These are phyloP conservation scores for Wickerhamiella sergipiensis DNA, from an alignment of 805 yeast species.

Conservation along the genomic window DNA sequence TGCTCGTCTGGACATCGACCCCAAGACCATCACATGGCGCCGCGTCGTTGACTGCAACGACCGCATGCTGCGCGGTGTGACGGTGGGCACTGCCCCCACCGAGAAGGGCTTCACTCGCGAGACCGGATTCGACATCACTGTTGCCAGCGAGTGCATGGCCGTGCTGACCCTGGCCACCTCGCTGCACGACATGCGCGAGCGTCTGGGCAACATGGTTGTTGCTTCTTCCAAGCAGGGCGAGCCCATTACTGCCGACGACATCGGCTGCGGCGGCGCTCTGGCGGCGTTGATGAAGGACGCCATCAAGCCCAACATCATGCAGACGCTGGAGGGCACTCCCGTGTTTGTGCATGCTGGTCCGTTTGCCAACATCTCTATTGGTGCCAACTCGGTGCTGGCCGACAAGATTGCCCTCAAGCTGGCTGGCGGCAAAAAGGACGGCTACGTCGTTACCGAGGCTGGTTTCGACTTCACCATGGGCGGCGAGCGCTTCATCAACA, in stretches of 20 bases:
- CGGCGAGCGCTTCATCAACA: slow-evolving; percentile 92
- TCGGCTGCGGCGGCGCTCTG: slow-evolving; percentile 91
- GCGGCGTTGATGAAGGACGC: slow-evolving; percentile 93
- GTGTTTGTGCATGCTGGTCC: slow-evolving; percentile 98
- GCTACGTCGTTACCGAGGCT: slow-evolving; percentile 93
- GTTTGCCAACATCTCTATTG: slow-evolving; percentile 92
- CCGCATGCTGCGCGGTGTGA: slow-evolving; percentile 75
- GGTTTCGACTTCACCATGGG: slow-evolving; percentile 99
- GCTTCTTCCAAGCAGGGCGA: slow-evolving; percentile 63
- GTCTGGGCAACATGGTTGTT: slow-evolving; percentile 82
- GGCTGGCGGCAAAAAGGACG: slow-evolving; percentile 52
- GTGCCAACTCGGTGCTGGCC: slow-evolving; percentile 89
- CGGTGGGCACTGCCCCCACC: slow-evolving; percentile 84
- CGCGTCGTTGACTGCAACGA: slow-evolving; percentile 94
- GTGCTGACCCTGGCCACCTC: slow-evolving; percentile 73
- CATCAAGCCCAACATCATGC: slow-evolving; percentile 92
- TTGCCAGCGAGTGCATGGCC: slow-evolving; percentile 95
- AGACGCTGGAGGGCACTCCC: slow-evolving; percentile 94
- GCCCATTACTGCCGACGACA: slow-evolving; percentile 86
- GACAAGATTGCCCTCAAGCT: slow-evolving; percentile 86
- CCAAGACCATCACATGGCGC: slow-evolving; percentile 77
- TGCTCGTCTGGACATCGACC: slow-evolving; percentile 80
- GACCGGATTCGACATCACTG: slow-evolving; percentile 92
- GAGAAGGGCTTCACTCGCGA: slow-evolving; percentile 78
- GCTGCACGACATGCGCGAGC: slow-evolving; percentile 67